A percentile compares a stretch with the other conserved stretches of the same genome.
phyloP scores from a whole-genome alignment of 2,329 filamentous ascomycete genomes.

The Aspergillus aculeatus region DNA sequence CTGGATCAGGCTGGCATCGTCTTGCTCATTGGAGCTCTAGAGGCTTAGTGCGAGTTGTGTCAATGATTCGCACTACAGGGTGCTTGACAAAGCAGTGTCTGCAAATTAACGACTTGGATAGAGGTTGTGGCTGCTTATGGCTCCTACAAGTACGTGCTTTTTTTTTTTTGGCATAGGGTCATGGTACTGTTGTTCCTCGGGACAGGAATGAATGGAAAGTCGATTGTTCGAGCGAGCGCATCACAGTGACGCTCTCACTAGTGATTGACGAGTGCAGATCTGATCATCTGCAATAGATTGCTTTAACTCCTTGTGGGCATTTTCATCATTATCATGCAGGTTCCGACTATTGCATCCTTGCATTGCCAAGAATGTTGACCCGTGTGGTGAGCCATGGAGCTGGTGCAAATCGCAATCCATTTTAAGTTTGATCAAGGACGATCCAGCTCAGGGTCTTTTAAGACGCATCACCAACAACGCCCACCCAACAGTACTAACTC shows the following conservation, averaged over 20 bases:
- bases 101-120: too few relatives aligned
- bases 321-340: neutral
- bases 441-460: neutral
- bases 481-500: neutral
- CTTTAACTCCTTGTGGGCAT: neutral
- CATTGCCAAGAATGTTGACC: neutral
- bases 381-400: neutral
- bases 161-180: neutral
- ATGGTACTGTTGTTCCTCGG: neutral
- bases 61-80: too few relatives aligned
- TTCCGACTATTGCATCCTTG: neutral
- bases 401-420: neutral
- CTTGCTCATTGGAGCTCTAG: too few relatives aligned
- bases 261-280: neutral
- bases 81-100: too few relatives aligned
- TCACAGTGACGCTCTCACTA: neutral
- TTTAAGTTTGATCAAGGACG: neutral
- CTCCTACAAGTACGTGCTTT: too few relatives aligned
- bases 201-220: neutral
- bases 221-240: neutral
- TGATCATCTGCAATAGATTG: neutral
- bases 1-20: too few relatives aligned
- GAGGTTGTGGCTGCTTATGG: too few relatives aligned
- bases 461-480: neutral
- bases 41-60: too few relatives aligned